A percentile compares a stretch with the other conserved stretches of the same genome.
phyloP scores from a whole-genome alignment of 176 grass and related monocot species.

The Raddia distichophylla region DNA sequence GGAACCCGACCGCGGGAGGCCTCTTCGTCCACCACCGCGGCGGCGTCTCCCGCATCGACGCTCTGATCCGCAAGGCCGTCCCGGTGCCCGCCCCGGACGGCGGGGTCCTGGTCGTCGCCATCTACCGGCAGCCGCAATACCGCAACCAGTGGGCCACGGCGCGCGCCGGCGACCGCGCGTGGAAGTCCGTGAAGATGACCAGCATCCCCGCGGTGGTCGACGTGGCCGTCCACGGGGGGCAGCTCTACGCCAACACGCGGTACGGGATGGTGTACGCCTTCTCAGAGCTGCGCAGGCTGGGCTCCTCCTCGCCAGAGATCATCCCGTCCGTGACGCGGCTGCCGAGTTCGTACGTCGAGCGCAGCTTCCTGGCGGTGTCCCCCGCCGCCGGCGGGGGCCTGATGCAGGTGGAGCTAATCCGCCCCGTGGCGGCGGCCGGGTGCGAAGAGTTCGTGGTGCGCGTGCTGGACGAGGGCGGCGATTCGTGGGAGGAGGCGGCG shows the following conservation, averaged over 20 bases:
- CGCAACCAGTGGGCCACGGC: conserved; percentile 53
- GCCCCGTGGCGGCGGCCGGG: conserved; percentile 1
- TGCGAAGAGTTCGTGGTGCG: conserved; percentile 47
- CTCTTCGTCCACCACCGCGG: conserved; percentile 1
- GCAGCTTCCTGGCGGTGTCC: conserved; percentile 50
- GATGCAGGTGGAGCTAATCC: conserved; percentile 54
- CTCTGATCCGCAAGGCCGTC: conserved; percentile 47
- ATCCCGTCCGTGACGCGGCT: conserved; percentile 46
- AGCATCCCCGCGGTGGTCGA: conserved; percentile 53
- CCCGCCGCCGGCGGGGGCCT: conserved; percentile 31
- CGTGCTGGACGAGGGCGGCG: conserved; percentile 50
- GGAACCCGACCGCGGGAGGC: background rate
- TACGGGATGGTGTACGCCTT: conserved; percentile 49
- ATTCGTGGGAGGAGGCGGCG: conserved; percentile 48
- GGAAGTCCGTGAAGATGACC: conserved; percentile 49
- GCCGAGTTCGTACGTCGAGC: conserved; percentile 39
- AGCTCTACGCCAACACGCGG: conserved; percentile 55
- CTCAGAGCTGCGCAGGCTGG: conserved; percentile 45
- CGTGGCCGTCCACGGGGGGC: conserved; percentile 40
- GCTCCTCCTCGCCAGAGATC: conserved; percentile 49
- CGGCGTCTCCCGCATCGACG: background rate
- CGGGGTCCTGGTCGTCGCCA: conserved; percentile 39
- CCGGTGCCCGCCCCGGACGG: conserved; percentile 31
- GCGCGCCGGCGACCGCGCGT: conserved; percentile 30
- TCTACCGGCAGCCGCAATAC: conserved; percentile 18